phyloP scores from a whole-genome alignment of 2,329 filamentous ascomycete species.

The Furcasterigmium sp. region DNA sequence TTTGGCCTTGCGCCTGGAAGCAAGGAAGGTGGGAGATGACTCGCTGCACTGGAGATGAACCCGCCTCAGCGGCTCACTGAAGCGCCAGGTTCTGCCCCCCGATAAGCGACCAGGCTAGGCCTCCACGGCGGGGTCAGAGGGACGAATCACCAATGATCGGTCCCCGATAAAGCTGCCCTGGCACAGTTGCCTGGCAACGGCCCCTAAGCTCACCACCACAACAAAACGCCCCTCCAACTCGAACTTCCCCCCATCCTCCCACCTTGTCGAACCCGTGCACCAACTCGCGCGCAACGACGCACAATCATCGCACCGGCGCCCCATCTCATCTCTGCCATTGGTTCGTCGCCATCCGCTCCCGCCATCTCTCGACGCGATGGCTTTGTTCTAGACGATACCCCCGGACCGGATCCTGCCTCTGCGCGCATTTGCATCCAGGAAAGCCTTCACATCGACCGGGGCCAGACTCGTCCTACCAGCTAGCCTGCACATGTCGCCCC shows the following conservation, averaged over 20 bases:
- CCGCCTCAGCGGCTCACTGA: background rate
- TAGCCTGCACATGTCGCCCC: background rate
- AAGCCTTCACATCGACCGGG: background rate
- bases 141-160: background rate
- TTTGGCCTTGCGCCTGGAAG: no score
- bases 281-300: background rate
- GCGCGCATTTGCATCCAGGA: no score
- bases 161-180: background rate
- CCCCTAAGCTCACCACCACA: background rate
- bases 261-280: background rate
- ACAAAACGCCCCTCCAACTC: conserved; percentile 1
- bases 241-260: background rate
- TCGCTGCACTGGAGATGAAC: background rate
- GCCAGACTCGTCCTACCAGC: background rate
- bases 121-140: background rate
- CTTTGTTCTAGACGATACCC: background rate
- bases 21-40: background rate
- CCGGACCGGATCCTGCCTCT: no score
- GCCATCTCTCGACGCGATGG: background rate
- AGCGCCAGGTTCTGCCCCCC: no score
- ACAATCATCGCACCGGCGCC: background rate
- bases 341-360: background rate
- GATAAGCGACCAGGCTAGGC: background rate
- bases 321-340: background rate
- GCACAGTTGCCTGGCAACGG: background rate